A percentile compares a stretch with the other conserved stretches of the same genome.
Conservation (phyloP, 441 rosid species). For the Daphne laureola region DNA sequence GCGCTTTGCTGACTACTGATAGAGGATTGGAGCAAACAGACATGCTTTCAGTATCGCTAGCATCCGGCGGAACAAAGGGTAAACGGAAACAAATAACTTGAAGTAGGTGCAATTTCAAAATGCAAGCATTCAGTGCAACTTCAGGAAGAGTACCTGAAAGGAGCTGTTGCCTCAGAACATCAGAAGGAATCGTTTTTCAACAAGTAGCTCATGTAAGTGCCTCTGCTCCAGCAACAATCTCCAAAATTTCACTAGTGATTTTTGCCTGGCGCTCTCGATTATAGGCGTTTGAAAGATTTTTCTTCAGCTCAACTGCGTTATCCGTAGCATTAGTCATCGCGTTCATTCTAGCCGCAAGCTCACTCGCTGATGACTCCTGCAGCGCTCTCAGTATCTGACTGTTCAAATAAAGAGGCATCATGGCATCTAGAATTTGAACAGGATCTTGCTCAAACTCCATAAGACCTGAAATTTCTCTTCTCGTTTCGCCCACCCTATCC, state of each 20-base stretch:
- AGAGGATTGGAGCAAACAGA: no score
- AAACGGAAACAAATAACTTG: no score
- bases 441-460: constrained; percentile 78
- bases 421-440: constrained; percentile 72
- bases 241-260: constrained; percentile 63
- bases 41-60: no score
- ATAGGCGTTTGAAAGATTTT: constrained; percentile 41
- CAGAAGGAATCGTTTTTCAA: constrained; percentile 7
- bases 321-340: constrained; percentile 71
- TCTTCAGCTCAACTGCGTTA: constrained; percentile 61
- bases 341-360: constrained; percentile 64
- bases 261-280: constrained; percentile 59
- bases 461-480: constrained; percentile 35
- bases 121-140: no score
- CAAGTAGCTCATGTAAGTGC: constrained; percentile 25
- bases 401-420: constrained; percentile 73
- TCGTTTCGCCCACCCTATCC: constrained; percentile 23
- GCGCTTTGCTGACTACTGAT: no score
- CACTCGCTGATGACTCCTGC: constrained; percentile 74
- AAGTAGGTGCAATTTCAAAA: no score
- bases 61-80: no score
- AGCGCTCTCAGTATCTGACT: constrained; percentile 70
- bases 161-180: background rate
- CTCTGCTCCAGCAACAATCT: constrained; percentile 69
- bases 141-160: background rate